Percentiles rank a stretch among this genome's conserved stretches.
Evolutionary conservation across 257 asterid species (phyloP).

Genomic region (Jasminum sambac): DNA sequence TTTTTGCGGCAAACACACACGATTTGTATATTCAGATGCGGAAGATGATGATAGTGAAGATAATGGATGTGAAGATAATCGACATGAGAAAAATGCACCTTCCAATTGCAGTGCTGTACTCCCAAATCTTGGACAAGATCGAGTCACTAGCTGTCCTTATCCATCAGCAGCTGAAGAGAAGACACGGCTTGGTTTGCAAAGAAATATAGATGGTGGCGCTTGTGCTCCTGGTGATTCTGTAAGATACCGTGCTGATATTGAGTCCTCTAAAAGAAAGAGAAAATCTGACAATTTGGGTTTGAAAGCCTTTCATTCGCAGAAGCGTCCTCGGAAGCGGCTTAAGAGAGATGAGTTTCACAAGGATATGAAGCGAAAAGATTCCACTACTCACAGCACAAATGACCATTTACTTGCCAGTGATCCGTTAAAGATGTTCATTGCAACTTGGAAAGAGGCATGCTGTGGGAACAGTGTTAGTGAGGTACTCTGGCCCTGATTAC

Average conservation of each 20-base stretch:
- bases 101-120: slow-evolving; percentile 29
- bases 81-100: slow-evolving; percentile 28
- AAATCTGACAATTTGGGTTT: slow-evolving; percentile 36
- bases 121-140: slow-evolving; percentile 48
- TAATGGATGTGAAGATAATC: slow-evolving; percentile 39
- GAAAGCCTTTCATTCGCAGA: slow-evolving; percentile 38
- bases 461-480: slow-evolving; percentile 45
- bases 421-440: slow-evolving; percentile 53
- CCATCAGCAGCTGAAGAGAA: slow-evolving; percentile 93
- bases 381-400: slow-evolving; percentile 25
- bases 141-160: slow-evolving; percentile 81
- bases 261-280: slow-evolving; percentile 52
- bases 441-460: slow-evolving; percentile 90
- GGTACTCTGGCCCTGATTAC: slow-evolving; percentile 45
- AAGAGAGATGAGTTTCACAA: slow-evolving; percentile 35
- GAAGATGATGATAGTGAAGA: slow-evolving; percentile 55
- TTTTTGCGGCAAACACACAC: slow-evolving; percentile 66
- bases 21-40: slow-evolving; percentile 66
- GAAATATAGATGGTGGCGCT: slow-evolving; percentile 34
- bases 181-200: slow-evolving; percentile 68
- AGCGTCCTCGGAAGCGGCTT: slow-evolving; percentile 46
- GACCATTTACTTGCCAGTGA: slow-evolving; percentile 42
- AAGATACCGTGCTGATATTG: slow-evolving; percentile 33
- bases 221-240: slow-evolving; percentile 32
- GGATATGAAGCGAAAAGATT: slow-evolving; percentile 29